Evolutionary conservation across 1,139 yeast species (phyloP).

Genomic region (Lipomyces yarrowii): DNA sequence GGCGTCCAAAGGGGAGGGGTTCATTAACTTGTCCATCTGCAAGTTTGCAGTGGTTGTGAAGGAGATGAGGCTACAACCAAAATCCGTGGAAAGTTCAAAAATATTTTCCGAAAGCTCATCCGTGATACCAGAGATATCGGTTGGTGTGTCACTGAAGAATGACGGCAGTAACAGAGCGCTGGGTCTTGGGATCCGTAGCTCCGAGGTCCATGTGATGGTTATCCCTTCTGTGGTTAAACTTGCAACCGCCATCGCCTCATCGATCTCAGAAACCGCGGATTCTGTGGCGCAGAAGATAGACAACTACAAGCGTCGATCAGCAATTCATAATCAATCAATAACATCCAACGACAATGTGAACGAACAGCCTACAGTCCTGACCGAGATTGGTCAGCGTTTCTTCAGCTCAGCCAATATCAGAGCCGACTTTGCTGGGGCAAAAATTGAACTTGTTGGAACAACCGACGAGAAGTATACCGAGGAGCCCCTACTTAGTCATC

Average conservation of each 20-base stretch:
- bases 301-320: slow-evolving; percentile 22
- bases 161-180: slow-evolving; percentile 15
- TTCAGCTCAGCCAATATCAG: slow-evolving; percentile 20
- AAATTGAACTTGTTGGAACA: slow-evolving; percentile 21
- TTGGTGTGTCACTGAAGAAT: slow-evolving; percentile 12
- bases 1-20: slow-evolving; percentile 20
- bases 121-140: slow-evolving; percentile 20
- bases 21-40: slow-evolving; percentile 15
- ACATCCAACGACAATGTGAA: background rate
- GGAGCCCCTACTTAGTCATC: slow-evolving; percentile 13
- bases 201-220: slow-evolving; percentile 11
- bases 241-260: slow-evolving; percentile 9
- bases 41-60: slow-evolving; percentile 11
- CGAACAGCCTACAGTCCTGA: background rate
- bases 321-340: slow-evolving; percentile 12
- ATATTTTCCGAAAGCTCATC: slow-evolving; percentile 13
- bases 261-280: slow-evolving; percentile 9
- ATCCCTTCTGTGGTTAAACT: slow-evolving; percentile 21
- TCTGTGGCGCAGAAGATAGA: slow-evolving; percentile 15
- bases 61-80: background rate
- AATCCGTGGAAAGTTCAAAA: background rate
- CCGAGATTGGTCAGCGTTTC: background rate
- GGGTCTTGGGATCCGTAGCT: slow-evolving; percentile 14
- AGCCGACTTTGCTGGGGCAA: slow-evolving; percentile 28
- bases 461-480: slow-evolving; percentile 28